Conservation (phyloP, 2,329 filamentous ascomycete species). For the Coniosporium tulheliwenetii region DNA sequence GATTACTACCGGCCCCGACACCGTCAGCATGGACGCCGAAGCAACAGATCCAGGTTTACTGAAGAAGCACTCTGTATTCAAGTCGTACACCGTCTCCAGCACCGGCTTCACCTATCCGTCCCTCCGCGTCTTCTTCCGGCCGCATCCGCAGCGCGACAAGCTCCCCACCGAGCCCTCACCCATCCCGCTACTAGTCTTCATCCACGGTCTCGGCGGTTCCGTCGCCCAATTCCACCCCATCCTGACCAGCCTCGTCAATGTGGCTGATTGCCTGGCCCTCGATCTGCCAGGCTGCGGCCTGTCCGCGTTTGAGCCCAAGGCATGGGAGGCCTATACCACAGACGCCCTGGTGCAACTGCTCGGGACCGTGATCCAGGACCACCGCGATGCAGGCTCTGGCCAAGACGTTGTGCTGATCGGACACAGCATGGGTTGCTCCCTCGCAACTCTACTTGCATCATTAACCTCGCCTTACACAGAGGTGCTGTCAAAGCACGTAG, state of each 20-base stretch:
- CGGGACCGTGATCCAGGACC: conserved; percentile 55
- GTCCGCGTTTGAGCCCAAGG: conserved; percentile 54
- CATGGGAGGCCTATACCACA: conserved; percentile 66
- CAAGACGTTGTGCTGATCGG: conserved; percentile 70
- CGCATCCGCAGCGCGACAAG: conserved; percentile 69
- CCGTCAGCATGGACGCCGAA: conserved; percentile 22
- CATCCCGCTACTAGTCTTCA: conserved; percentile 73
- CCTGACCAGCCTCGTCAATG: conserved; percentile 64
- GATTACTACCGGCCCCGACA: not conserved
- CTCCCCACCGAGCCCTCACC: conserved; percentile 58
- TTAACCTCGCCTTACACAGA: conserved; percentile 36
- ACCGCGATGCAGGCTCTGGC: conserved; percentile 46
- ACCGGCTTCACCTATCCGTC: conserved; percentile 52
- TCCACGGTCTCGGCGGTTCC: conserved; percentile 89
- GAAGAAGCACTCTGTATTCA: conserved; percentile 56
- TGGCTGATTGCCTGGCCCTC: conserved; percentile 72
- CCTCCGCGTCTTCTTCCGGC: conserved; percentile 69
- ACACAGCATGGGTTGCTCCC: conserved; percentile 79
- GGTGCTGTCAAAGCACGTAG: conserved; percentile 45
- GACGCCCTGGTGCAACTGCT: conserved; percentile 63
- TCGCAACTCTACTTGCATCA: conserved; percentile 58
- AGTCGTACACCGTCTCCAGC: conserved; percentile 53
- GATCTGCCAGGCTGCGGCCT: conserved; percentile 83
- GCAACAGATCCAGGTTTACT: conserved; percentile 64
- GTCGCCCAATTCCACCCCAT: conserved; percentile 75